A percentile compares a stretch with the other conserved stretches of the same genome.
Conservation (phyloP, 2,329 filamentous ascomycete genomes). For the Exophiala viscosa region DNA sequence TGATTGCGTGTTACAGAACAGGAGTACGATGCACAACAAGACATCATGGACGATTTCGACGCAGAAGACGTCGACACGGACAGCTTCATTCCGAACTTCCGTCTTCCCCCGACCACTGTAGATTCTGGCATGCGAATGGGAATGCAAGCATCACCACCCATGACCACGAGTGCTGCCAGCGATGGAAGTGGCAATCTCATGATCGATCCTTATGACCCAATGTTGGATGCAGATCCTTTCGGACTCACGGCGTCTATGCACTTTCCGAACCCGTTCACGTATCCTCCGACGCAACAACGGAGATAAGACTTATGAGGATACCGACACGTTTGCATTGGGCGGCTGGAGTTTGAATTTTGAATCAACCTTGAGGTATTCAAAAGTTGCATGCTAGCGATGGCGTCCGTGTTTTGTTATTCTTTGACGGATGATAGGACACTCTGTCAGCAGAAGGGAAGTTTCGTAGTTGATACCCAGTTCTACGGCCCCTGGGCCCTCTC, state of each 20-base stretch:
- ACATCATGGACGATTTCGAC: constrained; percentile 81
- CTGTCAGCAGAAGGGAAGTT: background rate
- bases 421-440: background rate
- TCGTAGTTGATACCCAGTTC: background rate
- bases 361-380: background rate
- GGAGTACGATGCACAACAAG: constrained; percentile 88
- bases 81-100: constrained; percentile 58
- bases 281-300: constrained; percentile 25
- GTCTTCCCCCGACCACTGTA: constrained; percentile 33
- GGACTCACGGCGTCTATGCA: constrained; percentile 92
- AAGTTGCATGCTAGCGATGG: constrained; percentile 11
- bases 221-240: constrained; percentile 89
- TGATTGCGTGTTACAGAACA: constrained; percentile 76
- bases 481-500: too few relatives aligned
- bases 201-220: constrained; percentile 74
- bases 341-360: background rate
- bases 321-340: background rate
- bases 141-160: constrained; percentile 42
- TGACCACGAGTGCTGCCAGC: constrained; percentile 38
- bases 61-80: constrained; percentile 65
- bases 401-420: background rate
- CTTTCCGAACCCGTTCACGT: constrained; percentile 74
- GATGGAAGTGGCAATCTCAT: constrained; percentile 45
- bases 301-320: constrained; percentile 9
- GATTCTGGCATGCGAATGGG: constrained; percentile 38